Percentiles rank a stretch among this genome's conserved stretches.
These are phyloP conservation scores for Silene latifolia DNA, from an alignment of 148 eudicot species.

Conservation along the genomic window DNA sequence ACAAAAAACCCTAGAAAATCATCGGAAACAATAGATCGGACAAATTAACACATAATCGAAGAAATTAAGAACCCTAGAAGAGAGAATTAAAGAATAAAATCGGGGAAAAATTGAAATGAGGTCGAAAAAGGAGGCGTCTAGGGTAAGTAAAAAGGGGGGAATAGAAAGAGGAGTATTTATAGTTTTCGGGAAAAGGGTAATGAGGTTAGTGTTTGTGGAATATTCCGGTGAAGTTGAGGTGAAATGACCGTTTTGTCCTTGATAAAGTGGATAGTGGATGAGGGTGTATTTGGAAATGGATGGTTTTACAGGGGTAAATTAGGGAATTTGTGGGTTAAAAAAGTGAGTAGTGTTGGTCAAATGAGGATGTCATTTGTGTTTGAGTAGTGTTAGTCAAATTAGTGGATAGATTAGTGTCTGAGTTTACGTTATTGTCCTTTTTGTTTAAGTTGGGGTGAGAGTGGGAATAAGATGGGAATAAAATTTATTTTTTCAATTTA, in stretches of 20 bases:
- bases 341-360: conserved; percentile 10
- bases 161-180: conserved; percentile 54
- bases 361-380: conserved; percentile 23
- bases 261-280: conserved; percentile 14
- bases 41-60: not conserved
- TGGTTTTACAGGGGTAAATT: not conserved
- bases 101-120: conserved; percentile 22
- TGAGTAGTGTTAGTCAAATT: conserved; percentile 20
- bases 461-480: not conserved
- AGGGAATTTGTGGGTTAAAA: not conserved
- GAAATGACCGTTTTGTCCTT: conserved; percentile 17
- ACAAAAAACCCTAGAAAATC: not conserved
- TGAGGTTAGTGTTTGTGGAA: conserved; percentile 23
- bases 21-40: conserved; percentile 17
- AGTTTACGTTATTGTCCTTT: conserved; percentile 19
- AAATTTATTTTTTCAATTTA: no score
- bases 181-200: conserved; percentile 84
- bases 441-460: not conserved
- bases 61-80: conserved; percentile 13
- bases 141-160: conserved; percentile 48
- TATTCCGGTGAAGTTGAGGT: conserved; percentile 43
- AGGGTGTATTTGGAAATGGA: not conserved
- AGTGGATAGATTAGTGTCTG: conserved; percentile 26
- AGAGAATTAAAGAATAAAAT: conserved; percentile 12
- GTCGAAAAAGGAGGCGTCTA: conserved; percentile 43